phyloP scores from a whole-genome alignment of 306 rosid species.

The Pyrus bretschneideri region DNA sequence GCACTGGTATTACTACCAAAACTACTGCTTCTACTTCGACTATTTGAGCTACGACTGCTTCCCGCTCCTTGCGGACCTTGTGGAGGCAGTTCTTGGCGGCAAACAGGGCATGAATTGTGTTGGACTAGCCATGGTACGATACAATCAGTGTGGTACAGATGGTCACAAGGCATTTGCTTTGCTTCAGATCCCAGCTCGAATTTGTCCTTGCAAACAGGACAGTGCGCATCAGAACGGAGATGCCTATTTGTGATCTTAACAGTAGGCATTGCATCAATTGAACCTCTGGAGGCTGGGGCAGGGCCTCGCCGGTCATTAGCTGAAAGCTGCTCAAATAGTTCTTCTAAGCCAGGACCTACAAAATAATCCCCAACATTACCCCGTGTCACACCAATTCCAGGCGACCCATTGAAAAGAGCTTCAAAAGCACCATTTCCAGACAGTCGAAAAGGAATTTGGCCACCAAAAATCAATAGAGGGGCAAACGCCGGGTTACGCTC shows the following conservation, averaged over 20 bases:
- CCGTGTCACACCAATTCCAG: constrained; percentile 48
- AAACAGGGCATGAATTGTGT: constrained; percentile 75
- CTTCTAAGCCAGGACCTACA: constrained; percentile 74
- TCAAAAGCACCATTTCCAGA: constrained; percentile 56
- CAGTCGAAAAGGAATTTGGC: constrained; percentile 53
- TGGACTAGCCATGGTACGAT: constrained; percentile 71
- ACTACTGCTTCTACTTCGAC: constrained; percentile 29
- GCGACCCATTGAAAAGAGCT: constrained; percentile 57
- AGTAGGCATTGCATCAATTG: constrained; percentile 65
- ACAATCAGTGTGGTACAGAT: constrained; percentile 60
- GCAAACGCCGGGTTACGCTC: constrained; percentile 34
- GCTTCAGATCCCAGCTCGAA: constrained; percentile 65
- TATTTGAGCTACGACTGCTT: constrained; percentile 18
- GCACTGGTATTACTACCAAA: constrained; percentile 15
- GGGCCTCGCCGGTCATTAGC: constrained; percentile 61
- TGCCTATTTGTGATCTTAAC: constrained; percentile 50
- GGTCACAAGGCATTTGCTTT: constrained; percentile 70
- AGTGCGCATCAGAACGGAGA: constrained; percentile 62
- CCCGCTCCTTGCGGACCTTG: constrained; percentile 41
- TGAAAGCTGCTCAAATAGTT: constrained; percentile 68
- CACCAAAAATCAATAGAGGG: constrained; percentile 60
- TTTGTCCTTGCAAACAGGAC: constrained; percentile 61
- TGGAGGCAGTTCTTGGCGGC: constrained; percentile 63
- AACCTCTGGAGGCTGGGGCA: constrained; percentile 54
- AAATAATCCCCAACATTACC: constrained; percentile 67